Evolutionary conservation across 805 yeast species (phyloP), one percentile per base, ranked within the genome.

Genomic region (Starmera dryadoides): DNA sequence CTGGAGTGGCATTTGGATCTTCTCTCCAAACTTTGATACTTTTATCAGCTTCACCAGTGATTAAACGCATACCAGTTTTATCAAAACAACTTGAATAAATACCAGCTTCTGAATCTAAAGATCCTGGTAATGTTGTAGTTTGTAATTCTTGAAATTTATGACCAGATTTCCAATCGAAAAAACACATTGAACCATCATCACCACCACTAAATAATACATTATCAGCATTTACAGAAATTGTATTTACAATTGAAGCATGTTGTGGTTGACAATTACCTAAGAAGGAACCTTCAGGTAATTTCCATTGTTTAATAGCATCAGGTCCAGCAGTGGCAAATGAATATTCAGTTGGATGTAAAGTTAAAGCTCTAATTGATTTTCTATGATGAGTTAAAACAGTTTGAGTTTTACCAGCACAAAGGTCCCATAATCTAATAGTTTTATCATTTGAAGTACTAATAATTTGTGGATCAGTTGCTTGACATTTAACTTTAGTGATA

Each of bases 1-100:
- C 51, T 15, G 49, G 49, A 2, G 64, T 59, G 0, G 68, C 64
- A 4, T 41, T 45, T 2, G 54, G 49, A 22, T 60, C 67, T 43
- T 73, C 75, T 37, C 65, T 71, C 91, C 93, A 86, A 1, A 86
- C 65, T 55, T 82, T 85, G 30, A 86, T 75, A 55, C 85, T 79
- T 55, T 89, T 89, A 60, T 91, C 98, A n/a, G 86, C 79, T 50
- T 86, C 95, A 36, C 96, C 87, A 2, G 96, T 86, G 17, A 93
- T 71, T 41, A 93, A 62, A 35, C 96, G 71, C 49, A 79, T 60
- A 0, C 97, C 96, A 42, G 87, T 79, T 56, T 69, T 64, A 58
- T 93, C 97, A 57, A 87, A 87, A 2, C 77, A 56, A 30, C 88
- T 75, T 9, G 87, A 70, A 46, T 81, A 67, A 6, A 91, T 75